phyloP scores from a whole-genome alignment of 441 rosid genomes.

The California macrophylla region DNA sequence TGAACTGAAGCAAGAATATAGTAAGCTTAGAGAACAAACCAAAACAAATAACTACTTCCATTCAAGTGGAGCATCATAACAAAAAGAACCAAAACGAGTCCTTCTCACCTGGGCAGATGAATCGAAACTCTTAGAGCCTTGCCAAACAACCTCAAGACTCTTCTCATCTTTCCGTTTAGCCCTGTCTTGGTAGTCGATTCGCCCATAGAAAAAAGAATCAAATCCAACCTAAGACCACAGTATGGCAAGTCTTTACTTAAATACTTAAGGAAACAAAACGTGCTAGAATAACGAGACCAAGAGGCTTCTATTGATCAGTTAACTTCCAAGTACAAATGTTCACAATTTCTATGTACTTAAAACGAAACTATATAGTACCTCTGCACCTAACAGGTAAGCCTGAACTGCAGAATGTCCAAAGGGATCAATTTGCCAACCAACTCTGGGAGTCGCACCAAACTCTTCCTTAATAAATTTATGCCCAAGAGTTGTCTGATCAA shows the following conservation, averaged over 20 bases:
- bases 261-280: not conserved
- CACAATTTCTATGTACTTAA: not conserved
- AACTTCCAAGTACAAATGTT: not conserved
- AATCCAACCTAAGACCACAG: constrained; percentile 65
- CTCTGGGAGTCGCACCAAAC: constrained; percentile 87
- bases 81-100: not conserved
- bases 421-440: constrained; percentile 99
- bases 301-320: not conserved
- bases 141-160: constrained; percentile 97
- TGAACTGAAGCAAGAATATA: not conserved
- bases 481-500: constrained; percentile 95
- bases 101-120: constrained; percentile 68
- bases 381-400: constrained; percentile 93
- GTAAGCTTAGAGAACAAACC: not conserved
- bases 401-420: constrained; percentile 99
- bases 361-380: constrained; percentile 28
- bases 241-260: constrained; percentile 15
- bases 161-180: constrained; percentile 71
- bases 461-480: constrained; percentile 67
- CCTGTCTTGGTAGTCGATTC: constrained; percentile 97
- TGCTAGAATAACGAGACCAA: not conserved
- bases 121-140: constrained; percentile 81
- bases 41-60: not conserved
- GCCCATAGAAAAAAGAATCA: constrained; percentile 82
- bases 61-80: not conserved